These are phyloP conservation scores for Persicaria maculosa DNA, from an alignment of 148 eudicot species.

Conservation along the genomic window DNA sequence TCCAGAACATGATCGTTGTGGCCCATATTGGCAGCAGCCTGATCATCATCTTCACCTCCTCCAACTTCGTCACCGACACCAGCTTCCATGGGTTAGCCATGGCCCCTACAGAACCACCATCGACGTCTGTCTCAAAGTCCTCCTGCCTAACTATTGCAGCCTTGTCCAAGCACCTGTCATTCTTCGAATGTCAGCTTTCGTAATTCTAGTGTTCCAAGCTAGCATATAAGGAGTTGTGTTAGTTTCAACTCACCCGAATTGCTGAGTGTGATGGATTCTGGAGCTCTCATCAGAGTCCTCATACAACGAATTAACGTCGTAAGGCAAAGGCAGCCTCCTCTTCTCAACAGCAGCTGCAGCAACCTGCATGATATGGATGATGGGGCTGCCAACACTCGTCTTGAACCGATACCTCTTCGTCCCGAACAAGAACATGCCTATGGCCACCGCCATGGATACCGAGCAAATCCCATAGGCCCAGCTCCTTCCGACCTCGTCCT, in stretches of 20 bases:
- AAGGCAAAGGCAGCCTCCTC: conserved; percentile 44
- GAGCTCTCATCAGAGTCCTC: conserved; percentile 50
- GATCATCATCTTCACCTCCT: conserved; percentile 82
- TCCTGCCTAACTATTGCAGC: conserved; percentile 68
- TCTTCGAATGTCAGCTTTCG: not conserved
- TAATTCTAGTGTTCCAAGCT: not conserved
- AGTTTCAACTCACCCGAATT: conserved; percentile 46
- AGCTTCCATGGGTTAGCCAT: conserved; percentile 67
- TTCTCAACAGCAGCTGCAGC: conserved; percentile 53
- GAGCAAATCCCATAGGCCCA: conserved; percentile 81
- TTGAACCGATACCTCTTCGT: conserved; percentile 61
- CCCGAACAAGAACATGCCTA: conserved; percentile 49
- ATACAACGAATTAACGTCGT: conserved; percentile 42
- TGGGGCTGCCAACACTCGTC: conserved; percentile 66
- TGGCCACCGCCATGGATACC: conserved; percentile 55
- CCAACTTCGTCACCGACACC: conserved; percentile 62
- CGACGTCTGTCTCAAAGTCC: conserved; percentile 28
- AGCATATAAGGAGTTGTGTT: not conserved
- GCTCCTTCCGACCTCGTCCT: conserved; percentile 70
- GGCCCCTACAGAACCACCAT: not conserved
- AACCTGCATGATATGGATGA: conserved; percentile 64
- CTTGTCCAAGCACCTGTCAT: conserved; percentile 71
- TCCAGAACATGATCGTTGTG: conserved; percentile 81
- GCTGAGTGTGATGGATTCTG: conserved; percentile 59
- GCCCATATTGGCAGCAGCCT: conserved; percentile 76